Base-by-base conservation (phyloP, 257 asterid genomes). In the Solanum commersonii region DNA sequence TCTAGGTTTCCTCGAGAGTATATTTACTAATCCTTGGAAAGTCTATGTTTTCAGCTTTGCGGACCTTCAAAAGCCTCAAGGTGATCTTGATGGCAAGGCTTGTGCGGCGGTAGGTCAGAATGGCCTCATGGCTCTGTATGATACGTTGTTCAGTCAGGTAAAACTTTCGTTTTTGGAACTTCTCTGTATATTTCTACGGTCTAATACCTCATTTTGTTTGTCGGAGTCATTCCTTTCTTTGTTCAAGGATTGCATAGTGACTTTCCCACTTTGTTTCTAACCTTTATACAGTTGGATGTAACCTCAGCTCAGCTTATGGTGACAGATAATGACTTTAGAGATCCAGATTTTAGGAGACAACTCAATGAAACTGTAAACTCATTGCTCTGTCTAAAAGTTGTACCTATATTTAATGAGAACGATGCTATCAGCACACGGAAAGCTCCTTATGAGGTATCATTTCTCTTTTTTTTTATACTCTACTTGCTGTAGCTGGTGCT, bases 101-200 rank as follows among this genome's bases (percentile, higher is more conserved):
- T 97, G 99, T 90, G 99, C 99, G 5, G 99, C 98, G 77, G 99
- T 97, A 74, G 99, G 99, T 77, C 99, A 97, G 91, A 97, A 96
- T 88, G 98, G 98, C 87, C 98, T 97, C 86, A 94, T 97, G 99
- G 98, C 99, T 89, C 93, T 96, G 70, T 97, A 97, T 88, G 99
- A 97, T 88, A 93, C 95, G 59, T 92, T 97, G 89, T 97, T 97
- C 93, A 95, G 98, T 91, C 98, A 97, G 99, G 99, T 96, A 87
- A 90, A 40, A 52, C 18, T 42, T 52, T 44, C 31, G n/a, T 10
- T 87, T 49, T 74, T 49, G 13, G 70, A 82, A 31, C 70, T 49
- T 82, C 44, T 82, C 22, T 49, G 25, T 79, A 46, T 86, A 70
- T 70, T 29, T 72, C 14, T 71, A 6, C 10, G 46, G 34, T 29